Conservation (phyloP, 2,329 filamentous ascomycete genomes). For the Chalara sp. region DNA sequence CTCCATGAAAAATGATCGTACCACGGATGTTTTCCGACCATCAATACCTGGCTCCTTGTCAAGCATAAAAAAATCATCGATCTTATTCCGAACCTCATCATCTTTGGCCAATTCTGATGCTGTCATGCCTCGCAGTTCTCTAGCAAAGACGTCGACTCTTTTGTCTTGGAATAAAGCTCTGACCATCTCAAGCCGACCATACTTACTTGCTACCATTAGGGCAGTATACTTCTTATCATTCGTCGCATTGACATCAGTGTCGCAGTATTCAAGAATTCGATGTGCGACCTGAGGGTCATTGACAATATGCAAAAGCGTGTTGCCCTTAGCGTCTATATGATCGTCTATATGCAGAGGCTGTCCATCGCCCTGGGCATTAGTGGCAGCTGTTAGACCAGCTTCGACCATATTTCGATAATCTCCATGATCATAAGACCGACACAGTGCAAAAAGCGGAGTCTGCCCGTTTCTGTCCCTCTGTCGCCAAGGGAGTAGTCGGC, state of each 20-base stretch:
- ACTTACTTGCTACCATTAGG: conserved; percentile 97
- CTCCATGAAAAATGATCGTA: conserved; percentile 94
- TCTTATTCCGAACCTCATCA: conserved; percentile 92
- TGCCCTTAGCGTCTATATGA: conserved; percentile 87
- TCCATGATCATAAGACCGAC: conserved; percentile 88
- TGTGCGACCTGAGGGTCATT: conserved; percentile 74
- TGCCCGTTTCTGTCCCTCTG: conserved; percentile 94
- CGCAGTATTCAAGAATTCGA: conserved; percentile 73
- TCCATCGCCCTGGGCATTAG: conserved; percentile 66
- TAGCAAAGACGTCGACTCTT: conserved; percentile 76
- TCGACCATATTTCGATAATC: conserved; percentile 86
- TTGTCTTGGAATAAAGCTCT: conserved; percentile 80
- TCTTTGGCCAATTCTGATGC: conserved; percentile 97
- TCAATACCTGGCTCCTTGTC: conserved; percentile 65
- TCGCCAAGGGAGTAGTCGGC: conserved; percentile 75
- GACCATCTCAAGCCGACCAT: conserved; percentile 90
- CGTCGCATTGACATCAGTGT: conserved; percentile 91
- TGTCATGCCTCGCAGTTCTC: conserved; percentile 81
- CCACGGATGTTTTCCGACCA: conserved; percentile 82
- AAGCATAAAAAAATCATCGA: conserved; percentile 87
- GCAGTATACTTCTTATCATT: conserved; percentile 95
- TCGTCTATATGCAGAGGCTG: conserved; percentile 83
- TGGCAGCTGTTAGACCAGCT: conserved; percentile 69
- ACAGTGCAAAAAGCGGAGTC: conserved; percentile 93
- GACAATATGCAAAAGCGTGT: conserved; percentile 92